Evolutionary conservation across 257 asterid genomes (phyloP), one percentile per base, ranked within the genome.

Genomic region (Solanum bulbocastanum): DNA sequence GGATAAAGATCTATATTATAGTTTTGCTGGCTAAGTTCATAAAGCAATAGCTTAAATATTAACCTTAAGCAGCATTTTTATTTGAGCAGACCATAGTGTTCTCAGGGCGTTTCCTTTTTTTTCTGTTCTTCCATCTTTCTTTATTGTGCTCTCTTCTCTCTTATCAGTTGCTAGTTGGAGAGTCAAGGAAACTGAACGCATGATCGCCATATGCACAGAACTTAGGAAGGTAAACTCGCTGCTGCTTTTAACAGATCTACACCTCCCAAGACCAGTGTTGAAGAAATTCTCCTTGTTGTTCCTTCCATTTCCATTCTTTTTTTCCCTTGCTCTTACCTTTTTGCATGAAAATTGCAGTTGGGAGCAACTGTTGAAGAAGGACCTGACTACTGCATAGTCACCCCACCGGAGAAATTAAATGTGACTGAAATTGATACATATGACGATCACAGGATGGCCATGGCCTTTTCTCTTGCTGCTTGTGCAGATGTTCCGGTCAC

Each of bases 401-500:
- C 98, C 66, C 99, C 98, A 27, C 98, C 98, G 0, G 98, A 96
- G 92, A 92, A 96, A 81, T 15, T 96, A 88, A 96, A 93, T 4
- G 92, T 92, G 85, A 87, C 99, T 11, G 95, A 96, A 22, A 97
- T 97, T 8, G 98, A 97, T 89, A 97, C 98, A 5, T 97, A 94
- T 9, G 98, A 97, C 40, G 98, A 96, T 88, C 98, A 97, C 87
- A 86, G 99, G 81, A 97, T 97, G 98, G 98, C 98, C 58, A 97
- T 97, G 99, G 97, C 98, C 36, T 97, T 96, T 87, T 97, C 99
- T 76, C 98, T 97, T 9, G 99, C 98, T 22, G 99, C 99, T 32
- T 96, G 98, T 87, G 95, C 97, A 20, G 98, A 96, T 66, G 98
- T 97, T 65, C 98, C 98, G 0, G 98, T 96, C 66, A 95, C 98